phyloP scores from a whole-genome alignment of 1,284 basidiomycete species.

The Neonothopanus nambi region DNA sequence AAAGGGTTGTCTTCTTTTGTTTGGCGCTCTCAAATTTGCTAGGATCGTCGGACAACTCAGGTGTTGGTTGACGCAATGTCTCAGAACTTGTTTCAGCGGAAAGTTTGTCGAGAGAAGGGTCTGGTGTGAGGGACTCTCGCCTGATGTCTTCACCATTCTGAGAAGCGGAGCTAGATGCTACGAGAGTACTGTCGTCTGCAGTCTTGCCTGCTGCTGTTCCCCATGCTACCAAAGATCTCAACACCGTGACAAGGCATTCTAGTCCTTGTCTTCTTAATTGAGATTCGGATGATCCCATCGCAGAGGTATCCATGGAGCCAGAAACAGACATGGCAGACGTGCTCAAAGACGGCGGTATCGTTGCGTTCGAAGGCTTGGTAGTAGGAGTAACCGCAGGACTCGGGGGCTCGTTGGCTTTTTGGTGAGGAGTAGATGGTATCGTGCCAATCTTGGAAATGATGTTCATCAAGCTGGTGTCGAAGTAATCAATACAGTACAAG shows the following conservation, averaged over 20 bases:
- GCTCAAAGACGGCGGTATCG: slow-evolving; percentile 62
- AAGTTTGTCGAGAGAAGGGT: slow-evolving; percentile 53
- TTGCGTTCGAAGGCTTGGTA: slow-evolving; percentile 44
- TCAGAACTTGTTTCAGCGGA: slow-evolving; percentile 49
- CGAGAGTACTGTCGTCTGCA: slow-evolving; percentile 39
- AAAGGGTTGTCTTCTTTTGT: slow-evolving; percentile 92
- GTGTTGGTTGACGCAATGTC: slow-evolving; percentile 63
- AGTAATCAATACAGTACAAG: not conserved
- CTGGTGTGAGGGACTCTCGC: slow-evolving; percentile 52
- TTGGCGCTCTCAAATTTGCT: slow-evolving; percentile 94
- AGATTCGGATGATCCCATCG: slow-evolving; percentile 72
- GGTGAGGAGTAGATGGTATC: slow-evolving; percentile 57
- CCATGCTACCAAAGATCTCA: slow-evolving; percentile 90
- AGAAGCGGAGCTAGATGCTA: slow-evolving; percentile 44
- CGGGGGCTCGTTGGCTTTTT: slow-evolving; percentile 55
- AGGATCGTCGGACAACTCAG: slow-evolving; percentile 86
- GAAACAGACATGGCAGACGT: slow-evolving; percentile 71
- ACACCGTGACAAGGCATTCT: slow-evolving; percentile 85
- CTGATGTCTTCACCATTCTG: slow-evolving; percentile 51
- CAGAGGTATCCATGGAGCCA: slow-evolving; percentile 64
- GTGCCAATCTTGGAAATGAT: slow-evolving; percentile 90
- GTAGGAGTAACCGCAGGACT: slow-evolving; percentile 62
- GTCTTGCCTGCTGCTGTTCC: slow-evolving; percentile 63
- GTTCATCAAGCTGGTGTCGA: slow-evolving; percentile 83
- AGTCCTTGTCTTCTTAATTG: slow-evolving; percentile 87